phyloP scores from a whole-genome alignment of 106 monocot species.

The Phalaenopsis equestris region DNA sequence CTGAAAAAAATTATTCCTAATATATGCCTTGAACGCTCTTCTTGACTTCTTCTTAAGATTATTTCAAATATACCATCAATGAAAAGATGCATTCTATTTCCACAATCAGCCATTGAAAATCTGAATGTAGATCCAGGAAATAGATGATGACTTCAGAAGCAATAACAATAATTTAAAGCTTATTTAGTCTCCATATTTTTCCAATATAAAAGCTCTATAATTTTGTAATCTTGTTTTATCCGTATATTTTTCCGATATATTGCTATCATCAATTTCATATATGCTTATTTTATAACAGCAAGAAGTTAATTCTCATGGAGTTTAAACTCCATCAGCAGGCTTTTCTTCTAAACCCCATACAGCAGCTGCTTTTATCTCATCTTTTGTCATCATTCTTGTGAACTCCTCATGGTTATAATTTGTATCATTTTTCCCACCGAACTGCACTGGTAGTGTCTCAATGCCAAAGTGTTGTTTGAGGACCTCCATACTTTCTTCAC shows the following conservation, averaged over 20 bases:
- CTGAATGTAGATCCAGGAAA: no score
- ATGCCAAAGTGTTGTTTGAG: conserved; percentile 47
- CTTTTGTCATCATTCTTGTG: conserved; percentile 54
- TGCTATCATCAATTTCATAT: not conserved
- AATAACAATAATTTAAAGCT: not conserved
- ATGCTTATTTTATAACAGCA: not conserved
- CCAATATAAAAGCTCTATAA: not conserved
- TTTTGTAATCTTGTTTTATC: not conserved
- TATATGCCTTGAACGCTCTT: no score
- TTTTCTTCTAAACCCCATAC: conserved; percentile 37
- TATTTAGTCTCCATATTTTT: not conserved
- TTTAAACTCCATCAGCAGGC: not conserved
- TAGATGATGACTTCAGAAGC: not conserved
- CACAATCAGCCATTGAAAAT: no score
- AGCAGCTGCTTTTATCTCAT: conserved; percentile 35
- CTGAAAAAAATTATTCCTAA: no score
- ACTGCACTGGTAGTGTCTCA: conserved; percentile 50
- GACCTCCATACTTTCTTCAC: conserved; percentile 53
- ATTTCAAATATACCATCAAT: no score
- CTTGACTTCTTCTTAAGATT: no score
- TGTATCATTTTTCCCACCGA: conserved; percentile 47
- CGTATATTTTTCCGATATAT: not conserved
- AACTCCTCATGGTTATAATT: conserved; percentile 60
- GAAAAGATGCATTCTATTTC: no score
- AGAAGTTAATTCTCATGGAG: not conserved